Evolutionary conservation across 805 yeast species (phyloP), one percentile per base, ranked within the genome.

Genomic region (Teunomyces barrocoloradensis): DNA sequence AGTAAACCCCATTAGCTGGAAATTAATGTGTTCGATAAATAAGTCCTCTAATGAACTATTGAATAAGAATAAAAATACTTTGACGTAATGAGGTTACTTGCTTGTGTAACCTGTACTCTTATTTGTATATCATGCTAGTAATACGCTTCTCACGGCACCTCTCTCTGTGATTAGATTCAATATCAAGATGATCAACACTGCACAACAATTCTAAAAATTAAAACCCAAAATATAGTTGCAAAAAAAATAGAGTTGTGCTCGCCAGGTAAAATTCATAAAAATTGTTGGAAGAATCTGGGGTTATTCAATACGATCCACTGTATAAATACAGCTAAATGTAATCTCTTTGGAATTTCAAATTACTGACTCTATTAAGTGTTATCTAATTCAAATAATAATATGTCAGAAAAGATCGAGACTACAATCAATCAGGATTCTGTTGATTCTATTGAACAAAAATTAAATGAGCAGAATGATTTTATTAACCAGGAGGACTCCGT

Each of bases 371-470:
- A 21, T 4, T 30, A 11, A 30, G 10, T n/a, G 6, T 7, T 32
- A 32, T 13, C 33, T 32, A 30, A n/a, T 30, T n/a, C 34, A 9
- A 30, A 30, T 12, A 73, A 68, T 21, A 35, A 20, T 7, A 36
- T 36, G 40, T 12, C 32, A 12, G 33, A 45, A 45, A 40, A 40
- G 18, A 15, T 13, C 11, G 32, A 33, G 15, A 6, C 33, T 13
- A 12, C 29, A 18, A 12, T 45, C 9, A 20, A 29, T 13, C 32
- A 40, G 27, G 48, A 32, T n/a, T 45, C 48, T 9, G 17, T 45
- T 10, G 28, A 18, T 18, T 36, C 40, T n/a, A 36, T 21, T 15
- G 20, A 36, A 21, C 21, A 18, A 11, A 36, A 21, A 25, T 3
- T 36, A 21, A 25, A 36, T 20, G 40, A 36, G 11, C 40, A 25